Evolutionary conservation across 306 rosid species (phyloP), one percentile per base, ranked within the genome.

Genomic region (Gastrolobium bilobum): DNA sequence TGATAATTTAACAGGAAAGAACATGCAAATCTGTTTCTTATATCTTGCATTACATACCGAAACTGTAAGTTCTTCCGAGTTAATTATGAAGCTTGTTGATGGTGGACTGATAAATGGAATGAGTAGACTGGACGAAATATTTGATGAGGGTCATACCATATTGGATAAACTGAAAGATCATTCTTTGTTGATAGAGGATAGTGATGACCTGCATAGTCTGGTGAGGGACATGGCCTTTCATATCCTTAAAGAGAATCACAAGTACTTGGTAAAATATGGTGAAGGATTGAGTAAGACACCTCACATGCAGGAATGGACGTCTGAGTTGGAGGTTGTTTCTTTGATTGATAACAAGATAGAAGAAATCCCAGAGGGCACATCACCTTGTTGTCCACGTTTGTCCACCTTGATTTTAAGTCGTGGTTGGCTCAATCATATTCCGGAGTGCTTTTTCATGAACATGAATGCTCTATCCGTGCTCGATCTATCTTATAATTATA

Each of bases 221-320:
- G n/a, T n/a, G n/a, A n/a, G n/a, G n/a, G n/a, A n/a, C 26, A 48
- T 71, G 82, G 86, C 86, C 0, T 1, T 15, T 20, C n/a, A 4
- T 57, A 73, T 66, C 35, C 0, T 57, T 3, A 40, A 31, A 13
- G 10, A 14, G 6, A 56, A 5, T 7, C 0, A 20, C 4, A 13
- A 40, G 30, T 33, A 1, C 30, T 50, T 40, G 71, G 66, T 60
- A 6, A 30, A 57, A 40, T 42, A 48, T 5, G 4, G 4, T 2
- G 11, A 35, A 5, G 30, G 7, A 20, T 59, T 67, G 4, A 58
- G n/a, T n/a, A n/a, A n/a, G n/a, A n/a, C n/a, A n/a, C n/a, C n/a
- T n/a, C n/a, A 13, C 10, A 7, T 13, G 2, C 6, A 11, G 1
- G 65, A 68, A 4, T 68, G 85, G 68, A 9, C 1, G 29, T 13